phyloP scores from a whole-genome alignment of 2,329 filamentous ascomycete species.

The Scytalidium sp. region DNA sequence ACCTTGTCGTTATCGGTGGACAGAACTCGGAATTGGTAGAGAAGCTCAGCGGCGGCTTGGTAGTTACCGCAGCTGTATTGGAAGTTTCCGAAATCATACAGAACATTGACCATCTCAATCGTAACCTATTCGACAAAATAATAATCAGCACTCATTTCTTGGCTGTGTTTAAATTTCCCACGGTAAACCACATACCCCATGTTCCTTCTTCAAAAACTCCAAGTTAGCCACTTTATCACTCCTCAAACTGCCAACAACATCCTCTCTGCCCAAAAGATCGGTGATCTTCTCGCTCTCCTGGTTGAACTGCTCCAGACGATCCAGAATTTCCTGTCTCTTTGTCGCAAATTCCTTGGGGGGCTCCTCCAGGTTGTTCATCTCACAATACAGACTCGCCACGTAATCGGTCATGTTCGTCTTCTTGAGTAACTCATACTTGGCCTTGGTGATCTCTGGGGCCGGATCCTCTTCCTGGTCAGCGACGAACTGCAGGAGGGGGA shows the following conservation, averaged over 20 bases:
- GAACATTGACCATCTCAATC: conserved; percentile 89
- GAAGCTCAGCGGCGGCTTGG: conserved; percentile 80
- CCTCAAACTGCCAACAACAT: conserved; percentile 84
- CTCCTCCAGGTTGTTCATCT: conserved; percentile 77
- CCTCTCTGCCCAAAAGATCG: conserved; percentile 80
- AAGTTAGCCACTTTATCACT: conserved; percentile 99
- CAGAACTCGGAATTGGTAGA: conserved; percentile 97
- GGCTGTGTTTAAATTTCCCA: background rate
- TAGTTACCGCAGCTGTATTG: conserved; percentile 98
- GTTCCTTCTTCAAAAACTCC: conserved; percentile 95
- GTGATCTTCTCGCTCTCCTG: conserved; percentile 87
- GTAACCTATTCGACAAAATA: conserved; percentile 70
- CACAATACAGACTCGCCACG: conserved; percentile 85
- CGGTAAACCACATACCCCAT: conserved; percentile 62
- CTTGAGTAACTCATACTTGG: conserved; percentile 92
- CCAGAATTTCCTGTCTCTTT: conserved; percentile 86
- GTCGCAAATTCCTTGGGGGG: conserved; percentile 81
- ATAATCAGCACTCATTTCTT: conserved; percentile 8
- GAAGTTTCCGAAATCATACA: conserved; percentile 95
- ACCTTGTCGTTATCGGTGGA: conserved; percentile 99
- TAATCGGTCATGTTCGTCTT: conserved; percentile 99
- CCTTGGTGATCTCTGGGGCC: conserved; percentile 70
- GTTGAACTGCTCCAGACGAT: conserved; percentile 78
- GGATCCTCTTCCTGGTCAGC: conserved; percentile 77
- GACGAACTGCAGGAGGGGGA: conserved; percentile 91